Evolutionary conservation across 305 asterid species (phyloP), one percentile per base, ranked within the genome.

Genomic region (Fraxinus platypoda): DNA sequence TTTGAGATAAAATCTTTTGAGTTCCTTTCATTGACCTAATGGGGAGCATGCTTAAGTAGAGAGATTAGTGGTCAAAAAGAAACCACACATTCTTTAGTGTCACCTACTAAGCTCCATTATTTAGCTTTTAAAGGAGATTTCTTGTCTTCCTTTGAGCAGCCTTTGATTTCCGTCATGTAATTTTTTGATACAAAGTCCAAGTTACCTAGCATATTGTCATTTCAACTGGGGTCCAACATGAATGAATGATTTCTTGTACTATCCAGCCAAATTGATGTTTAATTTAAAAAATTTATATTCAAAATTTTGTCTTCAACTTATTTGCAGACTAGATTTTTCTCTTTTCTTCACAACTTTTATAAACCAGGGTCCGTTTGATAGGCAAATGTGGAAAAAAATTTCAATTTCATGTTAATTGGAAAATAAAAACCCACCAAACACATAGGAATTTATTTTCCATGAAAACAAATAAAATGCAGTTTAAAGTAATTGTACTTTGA

Each of bases 91-190:
- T 89, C 86, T 88, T 86, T 87, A 85, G 79, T 85, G 92, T 90
- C 88, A 86, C 87, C 89, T 88, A 87, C 93, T 89, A 90, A 84
- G 91, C 91, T 92, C 93, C 94, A 90, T 91, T 90, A 90, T 84
- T 81, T 91, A 83, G 94, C 95, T 92, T 93, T 94, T 91, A 86
- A 59, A 87, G 91, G 90, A 93, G 97, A 93, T 93, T 93, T 94
- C 94, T 90, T 90, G 94, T 86, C 85, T 83, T 86, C 7, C 78
- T 93, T 94, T 94, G 84, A 81, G 85, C 87, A 84, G 91, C 93
- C 92, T 91, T 92, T 90, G 84, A 83, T 83, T 81, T 76, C 78
- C 83, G 86, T 87, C 91, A 84, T 90, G 88, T 87, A 88, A 73
- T 81, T 86, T 83, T 43, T 85, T 89, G 74, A 78, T 79, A 74